These are phyloP conservation scores for Exophiala calicioides DNA, from an alignment of 2,329 filamentous ascomycete genomes.

Conservation along the genomic window DNA sequence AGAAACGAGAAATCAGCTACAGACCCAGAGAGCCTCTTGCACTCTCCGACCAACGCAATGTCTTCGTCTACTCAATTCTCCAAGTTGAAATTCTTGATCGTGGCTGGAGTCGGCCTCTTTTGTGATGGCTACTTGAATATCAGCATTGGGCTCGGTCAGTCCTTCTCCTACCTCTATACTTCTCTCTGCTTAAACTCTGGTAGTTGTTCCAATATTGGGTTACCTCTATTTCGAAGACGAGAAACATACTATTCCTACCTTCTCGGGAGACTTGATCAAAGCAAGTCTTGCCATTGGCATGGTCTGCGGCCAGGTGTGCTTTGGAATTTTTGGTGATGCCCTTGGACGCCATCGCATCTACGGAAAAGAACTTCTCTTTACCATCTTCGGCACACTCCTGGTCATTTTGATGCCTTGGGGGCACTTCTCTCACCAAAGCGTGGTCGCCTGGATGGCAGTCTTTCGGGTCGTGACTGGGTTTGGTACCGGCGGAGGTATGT, in stretches of 20 bases:
- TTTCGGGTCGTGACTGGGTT: constrained; percentile 32
- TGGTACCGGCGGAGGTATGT: constrained; percentile 32
- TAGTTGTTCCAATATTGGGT: constrained; percentile 34
- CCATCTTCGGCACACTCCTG: constrained; percentile 32
- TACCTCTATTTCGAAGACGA: constrained; percentile 33
- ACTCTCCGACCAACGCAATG: no score
- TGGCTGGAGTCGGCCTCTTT: constrained; percentile 33
- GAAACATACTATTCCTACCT: constrained; percentile 21
- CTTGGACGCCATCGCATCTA: constrained; percentile 33
- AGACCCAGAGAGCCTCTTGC: no score
- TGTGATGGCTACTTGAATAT: constrained; percentile 35
- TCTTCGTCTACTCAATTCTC: constrained; percentile 18
- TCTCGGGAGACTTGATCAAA: constrained; percentile 30
- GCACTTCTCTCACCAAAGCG: constrained; percentile 20
- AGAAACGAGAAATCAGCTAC: no score
- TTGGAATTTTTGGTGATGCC: constrained; percentile 34
- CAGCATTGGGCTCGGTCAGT: constrained; percentile 33
- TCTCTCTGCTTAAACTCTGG: not conserved
- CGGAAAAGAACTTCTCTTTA: constrained; percentile 33
- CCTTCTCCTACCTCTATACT: not conserved
- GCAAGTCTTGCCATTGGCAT: constrained; percentile 33
- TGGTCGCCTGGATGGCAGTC: constrained; percentile 28
- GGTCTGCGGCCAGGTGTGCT: constrained; percentile 32
- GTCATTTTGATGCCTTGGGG: constrained; percentile 32
- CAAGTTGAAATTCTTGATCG: constrained; percentile 31